Evolutionary conservation across 345 rosid genomes (phyloP).

Genomic region (Populus simonii): DNA sequence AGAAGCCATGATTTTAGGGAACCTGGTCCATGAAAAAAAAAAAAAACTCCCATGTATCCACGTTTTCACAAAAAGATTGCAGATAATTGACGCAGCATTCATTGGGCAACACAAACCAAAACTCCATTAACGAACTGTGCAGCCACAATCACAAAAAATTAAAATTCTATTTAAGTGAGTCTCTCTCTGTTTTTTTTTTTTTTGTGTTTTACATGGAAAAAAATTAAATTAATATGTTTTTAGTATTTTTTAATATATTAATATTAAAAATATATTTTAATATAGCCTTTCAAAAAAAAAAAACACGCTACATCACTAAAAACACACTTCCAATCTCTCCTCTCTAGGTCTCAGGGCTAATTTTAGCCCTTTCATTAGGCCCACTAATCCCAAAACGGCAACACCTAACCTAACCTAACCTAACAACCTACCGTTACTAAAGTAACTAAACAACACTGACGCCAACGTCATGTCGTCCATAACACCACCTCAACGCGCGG

Average conservation of each 20-base stretch:
- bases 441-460: not conserved
- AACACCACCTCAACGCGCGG: constrained; percentile 2
- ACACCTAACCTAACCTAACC: too few species aligned
- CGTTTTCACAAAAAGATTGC: not conserved
- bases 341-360: too few species aligned
- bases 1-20: accelerated
- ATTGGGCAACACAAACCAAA: not conserved
- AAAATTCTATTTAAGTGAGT: too few species aligned
- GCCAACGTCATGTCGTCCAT: not conserved
- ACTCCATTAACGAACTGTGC: not conserved
- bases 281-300: too few species aligned
- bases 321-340: too few species aligned
- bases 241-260: too few species aligned
- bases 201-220: too few species aligned
- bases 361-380: not conserved
- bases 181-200: too few species aligned
- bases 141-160: not conserved
- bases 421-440: not conserved
- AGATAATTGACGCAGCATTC: not conserved
- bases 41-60: not conserved
- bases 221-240: too few species aligned
- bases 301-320: too few species aligned
- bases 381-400: not conserved
- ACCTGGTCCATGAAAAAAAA: not conserved
- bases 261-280: too few species aligned